Evolutionary conservation across 495 filamentous ascomycete genomes (phyloP), one percentile per base, ranked within the genome.

Genomic region (Penicillium odoratum): DNA sequence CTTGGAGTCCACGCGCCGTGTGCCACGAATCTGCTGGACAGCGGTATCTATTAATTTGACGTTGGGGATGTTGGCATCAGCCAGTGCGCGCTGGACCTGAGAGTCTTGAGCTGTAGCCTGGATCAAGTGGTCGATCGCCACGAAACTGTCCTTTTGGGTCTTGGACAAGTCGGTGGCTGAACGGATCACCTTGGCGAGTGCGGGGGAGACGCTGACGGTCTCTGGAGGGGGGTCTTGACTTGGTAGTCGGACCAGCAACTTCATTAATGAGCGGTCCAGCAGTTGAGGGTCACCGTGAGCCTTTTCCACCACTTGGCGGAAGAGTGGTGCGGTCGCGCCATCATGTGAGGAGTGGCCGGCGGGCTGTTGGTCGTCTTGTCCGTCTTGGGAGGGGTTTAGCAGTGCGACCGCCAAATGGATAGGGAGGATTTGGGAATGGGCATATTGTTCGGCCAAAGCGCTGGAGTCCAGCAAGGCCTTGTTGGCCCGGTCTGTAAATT

Each of bases 191-290:
- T 88, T 95, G 40, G 83, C 80, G 71, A 98, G 90, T 11, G 83
- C 78, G 3, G 93, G 92, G 5, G 92, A 84, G 62, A 93, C 84
- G 34, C 88, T 85, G 36, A 94, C 86, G 48, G 83, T 80, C 58
- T 98, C 94, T 50, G 94, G 93, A 29, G 94, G 93, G 4, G 94
- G 94, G 57, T 96, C 91, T 77, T 98, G 94, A 63, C 88, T 93
- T 0, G 94, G 93, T 58, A 96, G 76, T 34, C 94, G 88, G 50
- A 98, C 94, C 51, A 98, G 76, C 7, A 80, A 82, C 80, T 94
- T 97, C 81, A 97, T 97, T 50, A 98, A 80, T 7, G 89, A 80
- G 51, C 94, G 85, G 68, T 97, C 91, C 56, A 98, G 84, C 5
- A 86, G 78, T 68, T 97, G 94, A 31, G 90, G 81, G 68, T 98